Conservation (phyloP, 2,329 filamentous ascomycete genomes). For the Podosphaera aphanis region DNA sequence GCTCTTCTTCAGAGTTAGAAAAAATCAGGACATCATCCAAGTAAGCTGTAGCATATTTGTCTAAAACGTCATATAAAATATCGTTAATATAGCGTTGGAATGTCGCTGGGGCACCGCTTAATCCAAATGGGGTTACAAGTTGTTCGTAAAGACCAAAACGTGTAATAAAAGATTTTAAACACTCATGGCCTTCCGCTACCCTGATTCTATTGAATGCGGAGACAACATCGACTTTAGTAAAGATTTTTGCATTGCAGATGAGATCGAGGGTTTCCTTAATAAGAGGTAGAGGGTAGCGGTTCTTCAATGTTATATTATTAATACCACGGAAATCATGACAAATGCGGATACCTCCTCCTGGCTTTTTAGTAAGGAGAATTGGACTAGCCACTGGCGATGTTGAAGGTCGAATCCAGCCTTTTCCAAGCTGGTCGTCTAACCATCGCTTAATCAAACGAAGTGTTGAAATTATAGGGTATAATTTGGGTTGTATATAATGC, state of each 20-base stretch:
- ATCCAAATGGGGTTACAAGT: slow-evolving; percentile 1
- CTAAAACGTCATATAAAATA: no score
- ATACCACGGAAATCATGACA: neutral
- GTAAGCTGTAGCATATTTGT: no score
- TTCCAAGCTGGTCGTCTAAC: neutral
- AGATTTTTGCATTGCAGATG: neutral
- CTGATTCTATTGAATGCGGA: neutral
- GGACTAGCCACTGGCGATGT: neutral
- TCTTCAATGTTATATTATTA: neutral
- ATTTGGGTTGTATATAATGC: no score
- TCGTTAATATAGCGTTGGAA: no score
- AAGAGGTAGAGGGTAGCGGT: neutral
- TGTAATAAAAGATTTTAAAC: neutral
- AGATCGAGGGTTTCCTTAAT: neutral
- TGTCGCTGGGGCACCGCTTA: neutral
- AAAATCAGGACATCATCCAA: no score
- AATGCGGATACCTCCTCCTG: neutral
- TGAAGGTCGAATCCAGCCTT: neutral
- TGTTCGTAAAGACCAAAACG: neutral
- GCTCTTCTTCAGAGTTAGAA: no score
- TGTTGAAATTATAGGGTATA: no score
- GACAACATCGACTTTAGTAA: no score
- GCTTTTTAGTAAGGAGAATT: neutral
- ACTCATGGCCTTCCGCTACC: neutral
- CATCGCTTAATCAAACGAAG: neutral